Conservation (phyloP, 805 yeast genomes). For the Lachancea fermentati region DNA sequence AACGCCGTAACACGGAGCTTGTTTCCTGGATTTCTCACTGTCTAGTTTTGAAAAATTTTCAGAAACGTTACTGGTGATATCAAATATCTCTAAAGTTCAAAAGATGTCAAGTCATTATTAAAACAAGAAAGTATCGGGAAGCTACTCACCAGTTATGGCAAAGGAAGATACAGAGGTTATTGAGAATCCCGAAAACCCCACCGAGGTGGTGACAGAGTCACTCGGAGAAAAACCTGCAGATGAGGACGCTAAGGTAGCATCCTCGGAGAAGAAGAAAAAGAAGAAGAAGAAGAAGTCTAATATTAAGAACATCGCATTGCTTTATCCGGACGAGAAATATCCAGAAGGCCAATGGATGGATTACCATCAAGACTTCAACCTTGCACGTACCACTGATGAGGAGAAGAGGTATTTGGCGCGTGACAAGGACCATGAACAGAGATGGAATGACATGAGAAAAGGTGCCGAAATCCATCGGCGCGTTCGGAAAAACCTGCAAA, state of each 20-base stretch:
- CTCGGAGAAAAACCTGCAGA: slow-evolving; percentile 7
- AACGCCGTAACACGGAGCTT: neutral
- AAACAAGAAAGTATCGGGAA: neutral
- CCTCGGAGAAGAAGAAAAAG: slow-evolving; percentile 48
- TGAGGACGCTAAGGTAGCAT: neutral
- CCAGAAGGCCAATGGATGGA: slow-evolving; percentile 90
- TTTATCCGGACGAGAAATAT: slow-evolving; percentile 64
- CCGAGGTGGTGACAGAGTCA: neutral
- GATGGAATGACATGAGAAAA: slow-evolving; percentile 85
- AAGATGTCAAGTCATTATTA: too few species aligned
- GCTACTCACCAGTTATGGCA: neutral
- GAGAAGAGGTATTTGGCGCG: slow-evolving; percentile 78
- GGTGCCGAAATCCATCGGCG: slow-evolving; percentile 96
- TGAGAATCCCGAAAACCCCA: neutral
- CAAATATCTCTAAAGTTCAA: too few species aligned
- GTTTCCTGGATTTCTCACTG: neutral
- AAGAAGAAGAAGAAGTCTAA: slow-evolving; percentile 50
- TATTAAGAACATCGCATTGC: slow-evolving; percentile 55
- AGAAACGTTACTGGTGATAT: neutral
- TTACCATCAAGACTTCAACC: slow-evolving; percentile 56
- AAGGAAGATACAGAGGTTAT: neutral
- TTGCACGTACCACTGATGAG: slow-evolving; percentile 75
- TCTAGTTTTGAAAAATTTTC: neutral
- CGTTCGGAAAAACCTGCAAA: slow-evolving; percentile 74
- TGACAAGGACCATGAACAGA: slow-evolving; percentile 40